Evolutionary conservation across 345 rosid species (phyloP).

Genomic region (Citrus cavaleriei): DNA sequence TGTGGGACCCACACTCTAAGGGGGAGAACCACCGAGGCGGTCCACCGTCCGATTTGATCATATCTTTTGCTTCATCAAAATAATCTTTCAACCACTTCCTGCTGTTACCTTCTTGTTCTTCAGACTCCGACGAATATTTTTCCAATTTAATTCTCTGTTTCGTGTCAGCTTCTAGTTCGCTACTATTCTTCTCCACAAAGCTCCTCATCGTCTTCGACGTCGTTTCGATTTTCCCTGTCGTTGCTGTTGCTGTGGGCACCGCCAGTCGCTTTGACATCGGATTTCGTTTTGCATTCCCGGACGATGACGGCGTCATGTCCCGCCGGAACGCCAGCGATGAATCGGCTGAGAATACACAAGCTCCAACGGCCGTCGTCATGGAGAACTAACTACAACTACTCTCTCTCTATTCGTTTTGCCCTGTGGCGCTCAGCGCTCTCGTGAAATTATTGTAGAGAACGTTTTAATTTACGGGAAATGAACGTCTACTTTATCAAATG

Average conservation of each 20-base stretch:
- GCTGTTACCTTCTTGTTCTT: constrained; percentile 1
- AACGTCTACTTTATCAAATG: no score
- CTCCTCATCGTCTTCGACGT: not conserved
- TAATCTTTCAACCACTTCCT: constrained; percentile 37
- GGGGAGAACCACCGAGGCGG: constrained; percentile 71
- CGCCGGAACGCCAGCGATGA: not conserved
- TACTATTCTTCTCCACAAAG: constrained; percentile 9
- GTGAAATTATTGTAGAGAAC: no score
- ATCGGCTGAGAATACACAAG: not conserved
- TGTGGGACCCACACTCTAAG: constrained; percentile 30
- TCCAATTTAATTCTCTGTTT: not conserved
- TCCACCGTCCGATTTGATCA: constrained; percentile 38
- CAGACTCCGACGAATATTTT: not conserved
- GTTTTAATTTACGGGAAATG: no score
- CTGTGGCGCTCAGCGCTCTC: not conserved
- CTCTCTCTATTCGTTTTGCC: not conserved
- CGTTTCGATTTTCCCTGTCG: not conserved
- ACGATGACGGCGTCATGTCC: not conserved
- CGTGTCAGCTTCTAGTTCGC: not conserved
- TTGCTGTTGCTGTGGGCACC: not conserved
- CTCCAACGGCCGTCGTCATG: constrained; percentile 20
- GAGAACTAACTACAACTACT: not conserved
- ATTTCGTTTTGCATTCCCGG: not conserved
- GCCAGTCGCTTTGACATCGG: not conserved
- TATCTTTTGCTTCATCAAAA: constrained; percentile 31